Evolutionary conservation across 768 basidiomycete genomes (phyloP).

Genomic region (Suillus subalutaceus): DNA sequence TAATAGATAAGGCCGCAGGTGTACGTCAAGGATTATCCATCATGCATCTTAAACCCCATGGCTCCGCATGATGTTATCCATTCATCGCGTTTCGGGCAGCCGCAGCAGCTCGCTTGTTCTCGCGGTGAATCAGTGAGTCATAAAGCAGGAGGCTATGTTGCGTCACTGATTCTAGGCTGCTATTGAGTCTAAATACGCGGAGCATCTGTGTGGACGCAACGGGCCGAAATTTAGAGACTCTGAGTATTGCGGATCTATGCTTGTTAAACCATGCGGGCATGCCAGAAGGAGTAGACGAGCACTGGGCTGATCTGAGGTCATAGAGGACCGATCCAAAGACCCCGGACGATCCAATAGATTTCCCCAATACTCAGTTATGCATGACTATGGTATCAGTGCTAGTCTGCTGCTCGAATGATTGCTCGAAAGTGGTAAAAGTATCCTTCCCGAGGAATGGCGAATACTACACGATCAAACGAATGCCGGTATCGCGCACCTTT

Average conservation of each 20-base stretch:
- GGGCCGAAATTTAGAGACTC: neutral
- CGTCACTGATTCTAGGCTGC: neutral
- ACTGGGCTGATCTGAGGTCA: neutral
- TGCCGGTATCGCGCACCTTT: slow-evolving; percentile 54
- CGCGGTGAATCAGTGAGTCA: neutral
- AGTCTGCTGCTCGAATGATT: slow-evolving; percentile 32
- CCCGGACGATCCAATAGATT: neutral
- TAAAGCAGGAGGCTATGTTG: neutral
- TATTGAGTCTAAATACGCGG: neutral
- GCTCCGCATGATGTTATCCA: neutral
- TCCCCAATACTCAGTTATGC: neutral
- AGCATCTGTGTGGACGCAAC: too few relatives aligned
- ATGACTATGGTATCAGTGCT: neutral
- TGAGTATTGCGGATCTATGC: neutral
- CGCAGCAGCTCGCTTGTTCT: neutral
- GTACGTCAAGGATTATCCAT: slow-evolving; percentile 3
- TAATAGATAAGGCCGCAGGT: neutral
- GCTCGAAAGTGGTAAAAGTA: slow-evolving; percentile 48
- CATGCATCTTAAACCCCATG: neutral
- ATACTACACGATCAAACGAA: slow-evolving; percentile 65
- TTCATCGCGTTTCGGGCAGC: neutral
- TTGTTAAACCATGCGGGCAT: neutral
- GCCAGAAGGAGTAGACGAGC: neutral
- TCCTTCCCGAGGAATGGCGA: slow-evolving; percentile 62
- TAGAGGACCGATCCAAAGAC: neutral